A percentile compares a stretch with the other conserved stretches of the same genome.
phyloP scores from a whole-genome alignment of 768 basidiomycete genomes.

The Cubamyces sp. region DNA sequence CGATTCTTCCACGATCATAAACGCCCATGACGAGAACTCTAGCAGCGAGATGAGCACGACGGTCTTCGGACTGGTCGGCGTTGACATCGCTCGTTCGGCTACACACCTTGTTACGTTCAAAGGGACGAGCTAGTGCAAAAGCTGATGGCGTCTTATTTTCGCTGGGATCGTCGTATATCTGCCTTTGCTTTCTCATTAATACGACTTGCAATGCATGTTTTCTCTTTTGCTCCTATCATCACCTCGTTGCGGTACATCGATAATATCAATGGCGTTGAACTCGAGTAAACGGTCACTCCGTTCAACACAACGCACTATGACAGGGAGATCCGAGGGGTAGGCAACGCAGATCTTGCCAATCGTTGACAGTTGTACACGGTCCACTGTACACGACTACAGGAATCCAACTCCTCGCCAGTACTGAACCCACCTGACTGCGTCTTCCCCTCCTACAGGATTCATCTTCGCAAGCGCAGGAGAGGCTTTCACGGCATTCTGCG shows the following conservation, averaged over 20 bases:
- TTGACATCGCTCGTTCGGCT: slow-evolving; percentile 72
- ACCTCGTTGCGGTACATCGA: too few species aligned
- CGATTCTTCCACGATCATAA: slow-evolving; percentile 35
- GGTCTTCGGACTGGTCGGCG: slow-evolving; percentile 48
- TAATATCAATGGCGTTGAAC: too few species aligned
- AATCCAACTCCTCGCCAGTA: slow-evolving; percentile 23
- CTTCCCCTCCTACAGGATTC: neutral
- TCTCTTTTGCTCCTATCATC: too few species aligned
- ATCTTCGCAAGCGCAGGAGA: slow-evolving; percentile 12
- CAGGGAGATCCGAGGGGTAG: too few species aligned
- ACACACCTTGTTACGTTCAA: slow-evolving; percentile 59
- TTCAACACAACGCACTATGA: too few species aligned
- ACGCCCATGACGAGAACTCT: slow-evolving; percentile 51
- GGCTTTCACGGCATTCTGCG: slow-evolving; percentile 4
- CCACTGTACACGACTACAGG: neutral
- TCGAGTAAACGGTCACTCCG: too few species aligned
- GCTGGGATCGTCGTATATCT: neutral
- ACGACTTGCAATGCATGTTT: too few species aligned
- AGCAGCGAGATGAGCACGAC: slow-evolving; percentile 62
- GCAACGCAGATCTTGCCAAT: neutral
- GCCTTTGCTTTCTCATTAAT: neutral
- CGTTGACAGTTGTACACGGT: neutral
- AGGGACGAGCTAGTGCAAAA: slow-evolving; percentile 57
- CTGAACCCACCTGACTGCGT: slow-evolving; percentile 20
- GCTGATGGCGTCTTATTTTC: slow-evolving; percentile 54